Percentiles rank a stretch among this genome's conserved stretches.
These are phyloP conservation scores for Dendrobium chrysotoxum DNA, from an alignment of 106 monocot species.

Conservation along the genomic window DNA sequence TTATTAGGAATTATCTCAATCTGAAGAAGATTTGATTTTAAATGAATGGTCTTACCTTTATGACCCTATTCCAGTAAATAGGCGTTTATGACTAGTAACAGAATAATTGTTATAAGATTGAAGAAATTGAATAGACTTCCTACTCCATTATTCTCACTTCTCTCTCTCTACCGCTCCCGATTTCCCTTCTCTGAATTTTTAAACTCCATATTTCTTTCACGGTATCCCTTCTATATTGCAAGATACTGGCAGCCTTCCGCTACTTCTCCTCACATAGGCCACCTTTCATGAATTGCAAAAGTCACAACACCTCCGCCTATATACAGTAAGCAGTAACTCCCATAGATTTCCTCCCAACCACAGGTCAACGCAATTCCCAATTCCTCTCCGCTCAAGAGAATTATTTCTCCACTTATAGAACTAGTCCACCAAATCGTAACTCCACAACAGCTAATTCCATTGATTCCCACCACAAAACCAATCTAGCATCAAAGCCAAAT, in stretches of 20 bases:
- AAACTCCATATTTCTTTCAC: background rate
- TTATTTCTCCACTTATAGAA: too few species aligned
- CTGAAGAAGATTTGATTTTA: background rate
- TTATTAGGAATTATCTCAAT: background rate
- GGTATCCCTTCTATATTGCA: background rate
- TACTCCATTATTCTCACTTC: background rate
- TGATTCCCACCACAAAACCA: too few species aligned
- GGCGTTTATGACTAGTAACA: background rate
- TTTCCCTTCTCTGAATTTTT: background rate
- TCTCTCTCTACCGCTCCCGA: too few species aligned
- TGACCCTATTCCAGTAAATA: background rate
- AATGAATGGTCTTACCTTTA: background rate
- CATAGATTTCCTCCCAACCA: background rate
- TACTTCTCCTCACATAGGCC: background rate
- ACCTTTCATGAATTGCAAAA: background rate
- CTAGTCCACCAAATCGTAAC: too few species aligned
- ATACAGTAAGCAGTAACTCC: background rate
- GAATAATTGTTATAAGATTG: background rate
- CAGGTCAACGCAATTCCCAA: background rate
- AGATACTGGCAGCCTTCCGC: background rate
- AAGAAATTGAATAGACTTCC: background rate
- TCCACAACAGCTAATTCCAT: too few species aligned
- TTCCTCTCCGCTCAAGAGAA: too few species aligned
- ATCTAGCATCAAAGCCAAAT: too few species aligned
- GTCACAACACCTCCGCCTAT: background rate